phyloP scores from a whole-genome alignment of 1,284 basidiomycete species.

The Cutaneotrichosporon sp. region DNA sequence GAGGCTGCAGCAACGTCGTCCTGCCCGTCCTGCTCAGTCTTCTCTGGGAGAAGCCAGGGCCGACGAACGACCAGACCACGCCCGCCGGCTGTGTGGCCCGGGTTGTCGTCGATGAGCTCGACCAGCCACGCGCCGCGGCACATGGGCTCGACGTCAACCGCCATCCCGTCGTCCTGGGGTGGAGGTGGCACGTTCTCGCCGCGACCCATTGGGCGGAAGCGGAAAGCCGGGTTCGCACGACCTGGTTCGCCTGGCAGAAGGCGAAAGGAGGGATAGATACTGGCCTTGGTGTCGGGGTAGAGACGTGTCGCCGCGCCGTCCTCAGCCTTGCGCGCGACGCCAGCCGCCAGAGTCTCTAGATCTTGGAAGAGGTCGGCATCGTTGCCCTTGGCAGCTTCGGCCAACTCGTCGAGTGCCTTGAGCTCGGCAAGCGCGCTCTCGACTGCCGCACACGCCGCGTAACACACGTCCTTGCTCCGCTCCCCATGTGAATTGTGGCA shows the following conservation, averaged over 20 bases:
- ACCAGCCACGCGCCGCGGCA: conserved; percentile 21
- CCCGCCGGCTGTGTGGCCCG: neutral
- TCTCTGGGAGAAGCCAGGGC: conserved; percentile 30
- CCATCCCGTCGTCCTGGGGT: conserved; percentile 11
- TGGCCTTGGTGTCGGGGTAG: conserved; percentile 13
- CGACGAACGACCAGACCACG: conserved; percentile 37
- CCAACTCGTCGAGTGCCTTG: conserved; percentile 40
- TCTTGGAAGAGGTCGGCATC: conserved; percentile 38
- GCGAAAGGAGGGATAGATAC: conserved; percentile 23
- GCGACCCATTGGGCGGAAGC: conserved; percentile 17
- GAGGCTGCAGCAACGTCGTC: neutral
- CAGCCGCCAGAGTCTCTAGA: conserved; percentile 33
- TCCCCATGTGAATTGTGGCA: conserved; percentile 31
- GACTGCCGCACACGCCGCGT: conserved; percentile 21
- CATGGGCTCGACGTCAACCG: conserved; percentile 11
- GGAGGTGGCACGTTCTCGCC: conserved; percentile 22
- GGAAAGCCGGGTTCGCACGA: conserved; percentile 16
- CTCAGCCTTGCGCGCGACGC: conserved; percentile 13
- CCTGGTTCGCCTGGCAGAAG: conserved; percentile 12
- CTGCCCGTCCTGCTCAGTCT: conserved; percentile 14
- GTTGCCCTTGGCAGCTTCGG: conserved; percentile 17
- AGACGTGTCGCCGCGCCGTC: conserved; percentile 1
- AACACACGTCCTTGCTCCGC: conserved; percentile 10
- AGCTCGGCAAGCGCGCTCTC: conserved; percentile 37
- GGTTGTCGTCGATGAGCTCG: conserved; percentile 19